Percentiles rank a stretch among this genome's conserved stretches.
Conservation (phyloP, 805 yeast species). For the Dipodascus albidus region DNA sequence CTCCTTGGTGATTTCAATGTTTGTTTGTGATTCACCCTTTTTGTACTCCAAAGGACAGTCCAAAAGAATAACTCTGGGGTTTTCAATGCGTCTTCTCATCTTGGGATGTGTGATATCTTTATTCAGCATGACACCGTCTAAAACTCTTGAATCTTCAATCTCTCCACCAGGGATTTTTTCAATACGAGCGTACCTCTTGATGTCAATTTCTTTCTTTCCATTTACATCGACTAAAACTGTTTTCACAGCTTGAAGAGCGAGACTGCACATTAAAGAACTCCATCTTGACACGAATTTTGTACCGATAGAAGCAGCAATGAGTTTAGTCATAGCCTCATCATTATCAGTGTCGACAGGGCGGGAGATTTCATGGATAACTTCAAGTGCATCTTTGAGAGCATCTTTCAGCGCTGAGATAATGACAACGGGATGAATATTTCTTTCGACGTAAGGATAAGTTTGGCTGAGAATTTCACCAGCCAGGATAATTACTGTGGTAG, state of each 20-base stretch:
- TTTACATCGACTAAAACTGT: constrained; percentile 57
- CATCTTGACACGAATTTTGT: constrained; percentile 88
- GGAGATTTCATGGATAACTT: constrained; percentile 73
- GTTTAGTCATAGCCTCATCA: constrained; percentile 75
- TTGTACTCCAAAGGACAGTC: constrained; percentile 98
- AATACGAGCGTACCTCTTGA: constrained; percentile 82
- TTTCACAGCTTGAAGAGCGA: constrained; percentile 79
- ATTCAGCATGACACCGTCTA: constrained; percentile 86
- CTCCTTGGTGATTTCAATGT: constrained; percentile 92
- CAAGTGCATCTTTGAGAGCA: constrained; percentile 84
- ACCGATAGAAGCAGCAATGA: constrained; percentile 87
- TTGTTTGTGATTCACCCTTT: constrained; percentile 98
- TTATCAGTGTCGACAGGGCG: constrained; percentile 73
- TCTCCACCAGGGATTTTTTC: constrained; percentile 99
- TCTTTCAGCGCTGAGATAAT: constrained; percentile 88
- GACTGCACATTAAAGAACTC: constrained; percentile 82
- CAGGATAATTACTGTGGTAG: constrained; percentile 90
- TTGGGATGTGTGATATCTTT: constrained; percentile 99
- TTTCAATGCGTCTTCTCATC: constrained; percentile 81
- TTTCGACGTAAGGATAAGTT: constrained; percentile 82
- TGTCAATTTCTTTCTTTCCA: constrained; percentile 65
- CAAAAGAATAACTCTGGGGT: constrained; percentile 78
- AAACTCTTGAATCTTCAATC: constrained; percentile 74
- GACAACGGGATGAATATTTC: constrained; percentile 93
- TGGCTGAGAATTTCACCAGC: constrained; percentile 97